phyloP scores from a whole-genome alignment of 2,329 filamentous ascomycete genomes.

The Scedosporium apiospermum region DNA sequence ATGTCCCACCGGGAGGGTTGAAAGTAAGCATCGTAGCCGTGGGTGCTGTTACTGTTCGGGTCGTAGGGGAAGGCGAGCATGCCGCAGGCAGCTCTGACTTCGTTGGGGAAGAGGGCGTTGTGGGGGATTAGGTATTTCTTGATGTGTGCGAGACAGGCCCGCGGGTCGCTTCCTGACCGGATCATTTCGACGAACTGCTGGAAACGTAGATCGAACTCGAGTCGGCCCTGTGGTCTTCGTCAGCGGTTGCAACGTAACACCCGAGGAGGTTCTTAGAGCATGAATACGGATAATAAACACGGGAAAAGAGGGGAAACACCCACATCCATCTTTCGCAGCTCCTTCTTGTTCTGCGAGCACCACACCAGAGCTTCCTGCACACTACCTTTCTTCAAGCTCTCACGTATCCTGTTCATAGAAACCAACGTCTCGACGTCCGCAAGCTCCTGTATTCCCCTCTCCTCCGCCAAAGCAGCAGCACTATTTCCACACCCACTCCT shows the following conservation, averaged over 20 bases:
- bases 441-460: conserved; percentile 67
- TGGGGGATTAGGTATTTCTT: conserved; percentile 71
- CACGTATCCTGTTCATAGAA: conserved; percentile 67
- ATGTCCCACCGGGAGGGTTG: conserved; percentile 58
- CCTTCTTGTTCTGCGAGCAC: conserved; percentile 90
- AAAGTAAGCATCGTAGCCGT: conserved; percentile 27
- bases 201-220: conserved; percentile 87
- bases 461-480: conserved; percentile 63
- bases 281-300: too few relatives aligned
- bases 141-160: conserved; percentile 73
- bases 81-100: conserved; percentile 66
- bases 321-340: conserved; percentile 78
- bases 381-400: conserved; percentile 59
- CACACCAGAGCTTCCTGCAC: conserved; percentile 75
- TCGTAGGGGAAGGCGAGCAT: conserved; percentile 66
- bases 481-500: conserved; percentile 73
- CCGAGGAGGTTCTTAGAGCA: too few relatives aligned
- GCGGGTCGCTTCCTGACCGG: conserved; percentile 52
- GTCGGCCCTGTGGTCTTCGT: conserved; percentile 47
- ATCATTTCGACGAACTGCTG: conserved; percentile 95
- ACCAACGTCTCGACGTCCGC: conserved; percentile 87
- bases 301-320: conserved; percentile 15
- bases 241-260: background rate
- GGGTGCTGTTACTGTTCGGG: conserved; percentile 28
- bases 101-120: conserved; percentile 54